These are phyloP conservation scores for Pezicula neosporulosa DNA, from an alignment of 2,329 filamentous ascomycete species.

Conservation along the genomic window DNA sequence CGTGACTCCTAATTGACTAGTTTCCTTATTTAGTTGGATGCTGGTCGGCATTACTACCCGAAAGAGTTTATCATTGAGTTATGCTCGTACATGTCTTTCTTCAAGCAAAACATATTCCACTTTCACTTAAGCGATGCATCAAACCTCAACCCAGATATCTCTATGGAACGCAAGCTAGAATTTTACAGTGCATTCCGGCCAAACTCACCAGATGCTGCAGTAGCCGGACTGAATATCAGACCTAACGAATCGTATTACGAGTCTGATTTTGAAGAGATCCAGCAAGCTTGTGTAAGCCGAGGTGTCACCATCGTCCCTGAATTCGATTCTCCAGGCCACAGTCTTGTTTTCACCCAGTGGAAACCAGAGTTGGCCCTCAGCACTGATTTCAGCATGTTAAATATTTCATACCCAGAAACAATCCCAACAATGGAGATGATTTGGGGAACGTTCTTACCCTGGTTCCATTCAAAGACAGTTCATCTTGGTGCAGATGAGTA, in stretches of 20 bases:
- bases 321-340: constrained; percentile 57
- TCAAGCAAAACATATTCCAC: constrained; percentile 58
- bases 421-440: constrained; percentile 49
- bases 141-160: constrained; percentile 44
- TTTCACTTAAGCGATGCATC: constrained; percentile 56
- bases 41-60: constrained; percentile 53
- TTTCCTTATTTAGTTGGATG: constrained; percentile 40
- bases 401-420: constrained; percentile 51
- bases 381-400: constrained; percentile 46
- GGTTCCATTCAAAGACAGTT: constrained; percentile 53
- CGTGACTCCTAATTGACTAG: background rate
- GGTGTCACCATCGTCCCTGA: constrained; percentile 58
- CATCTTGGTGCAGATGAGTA: constrained; percentile 57
- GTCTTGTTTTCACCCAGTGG: constrained; percentile 55
- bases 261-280: constrained; percentile 47
- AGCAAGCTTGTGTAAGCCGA: constrained; percentile 46
- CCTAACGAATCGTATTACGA: constrained; percentile 52
- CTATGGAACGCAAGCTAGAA: constrained; percentile 37
- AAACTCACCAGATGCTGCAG: constrained; percentile 42
- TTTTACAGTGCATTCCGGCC: constrained; percentile 54
- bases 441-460: constrained; percentile 49
- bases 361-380: constrained; percentile 49
- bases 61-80: constrained; percentile 51
- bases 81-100: constrained; percentile 57
- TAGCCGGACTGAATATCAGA: constrained; percentile 46